These are phyloP conservation scores for Colletotrichum sp. DNA, from an alignment of 2,329 filamentous ascomycete species.

Conservation along the genomic window DNA sequence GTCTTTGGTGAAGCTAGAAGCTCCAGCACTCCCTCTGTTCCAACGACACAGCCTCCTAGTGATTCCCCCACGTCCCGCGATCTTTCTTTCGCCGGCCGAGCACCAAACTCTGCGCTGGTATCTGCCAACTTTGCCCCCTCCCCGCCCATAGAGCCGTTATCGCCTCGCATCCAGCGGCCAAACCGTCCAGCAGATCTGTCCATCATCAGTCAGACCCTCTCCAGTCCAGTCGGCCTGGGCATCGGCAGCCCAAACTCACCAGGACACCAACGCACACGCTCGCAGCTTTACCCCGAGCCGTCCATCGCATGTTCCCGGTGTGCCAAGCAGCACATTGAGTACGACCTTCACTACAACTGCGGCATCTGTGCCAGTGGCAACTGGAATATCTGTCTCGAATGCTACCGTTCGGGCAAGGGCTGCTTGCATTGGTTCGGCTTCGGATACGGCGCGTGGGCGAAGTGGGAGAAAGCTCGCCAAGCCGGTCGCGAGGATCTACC, in stretches of 20 bases:
- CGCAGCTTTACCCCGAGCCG: constrained; percentile 70
- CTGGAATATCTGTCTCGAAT: constrained; percentile 81
- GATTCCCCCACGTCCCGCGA: constrained; percentile 27
- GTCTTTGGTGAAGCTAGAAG: constrained; percentile 48
- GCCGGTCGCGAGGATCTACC: constrained; percentile 44
- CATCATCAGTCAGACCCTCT: constrained; percentile 36
- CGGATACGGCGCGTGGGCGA: constrained; percentile 71
- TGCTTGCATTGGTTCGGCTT: constrained; percentile 92
- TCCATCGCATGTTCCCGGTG: constrained; percentile 78
- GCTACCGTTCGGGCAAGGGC: constrained; percentile 78
- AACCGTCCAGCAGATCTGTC: constrained; percentile 45
- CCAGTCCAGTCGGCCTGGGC: constrained; percentile 30
- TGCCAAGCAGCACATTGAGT: constrained; percentile 74
- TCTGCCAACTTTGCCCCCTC: constrained; percentile 21
- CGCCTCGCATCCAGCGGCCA: constrained; percentile 23
- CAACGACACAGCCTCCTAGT: constrained; percentile 25
- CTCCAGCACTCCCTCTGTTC: constrained; percentile 39
- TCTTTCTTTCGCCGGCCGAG: constrained; percentile 42
- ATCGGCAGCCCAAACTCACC: constrained; percentile 37
- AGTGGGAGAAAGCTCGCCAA: constrained; percentile 63
- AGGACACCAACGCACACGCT: constrained; percentile 44
- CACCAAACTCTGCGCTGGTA: constrained; percentile 23
- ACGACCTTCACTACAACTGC: constrained; percentile 88
- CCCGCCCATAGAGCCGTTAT: constrained; percentile 17
- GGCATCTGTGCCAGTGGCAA: constrained; percentile 69